Conservation (phyloP, 129 eudicot genomes). For the Helianthus tuberosus region DNA sequence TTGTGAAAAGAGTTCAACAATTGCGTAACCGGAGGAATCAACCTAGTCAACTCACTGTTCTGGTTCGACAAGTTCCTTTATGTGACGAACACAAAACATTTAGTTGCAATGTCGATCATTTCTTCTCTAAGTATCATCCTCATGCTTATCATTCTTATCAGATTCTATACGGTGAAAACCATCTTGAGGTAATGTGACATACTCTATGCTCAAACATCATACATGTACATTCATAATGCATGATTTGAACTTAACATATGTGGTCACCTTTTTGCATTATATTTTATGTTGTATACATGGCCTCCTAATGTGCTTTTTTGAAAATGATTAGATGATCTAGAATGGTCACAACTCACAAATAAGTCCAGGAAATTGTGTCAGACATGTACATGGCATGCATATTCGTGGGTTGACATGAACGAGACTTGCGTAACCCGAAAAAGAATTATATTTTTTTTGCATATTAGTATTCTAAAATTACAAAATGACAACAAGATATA, state of each 20-base stretch:
- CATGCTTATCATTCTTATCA: constrained; percentile 73
- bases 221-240: background rate
- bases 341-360: background rate
- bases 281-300: background rate
- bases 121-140: constrained; percentile 79
- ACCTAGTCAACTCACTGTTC: constrained; percentile 78
- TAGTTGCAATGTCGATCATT: constrained; percentile 78
- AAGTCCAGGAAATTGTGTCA: no score
- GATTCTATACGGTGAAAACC: constrained; percentile 65
- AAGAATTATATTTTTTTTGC: no score
- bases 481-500: no score
- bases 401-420: no score
- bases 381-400: no score
- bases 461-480: no score
- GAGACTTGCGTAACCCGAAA: no score
- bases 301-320: background rate
- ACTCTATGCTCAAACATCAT: background rate
- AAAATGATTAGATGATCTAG: background rate
- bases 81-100: constrained; percentile 75
- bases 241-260: background rate
- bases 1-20: constrained; percentile 58
- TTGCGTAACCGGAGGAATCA: constrained; percentile 58
- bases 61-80: constrained; percentile 84
- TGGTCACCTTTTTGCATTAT: background rate
- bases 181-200: constrained; percentile 46